phyloP scores from a whole-genome alignment of 345 rosid species.

The Lepidium africanum region DNA sequence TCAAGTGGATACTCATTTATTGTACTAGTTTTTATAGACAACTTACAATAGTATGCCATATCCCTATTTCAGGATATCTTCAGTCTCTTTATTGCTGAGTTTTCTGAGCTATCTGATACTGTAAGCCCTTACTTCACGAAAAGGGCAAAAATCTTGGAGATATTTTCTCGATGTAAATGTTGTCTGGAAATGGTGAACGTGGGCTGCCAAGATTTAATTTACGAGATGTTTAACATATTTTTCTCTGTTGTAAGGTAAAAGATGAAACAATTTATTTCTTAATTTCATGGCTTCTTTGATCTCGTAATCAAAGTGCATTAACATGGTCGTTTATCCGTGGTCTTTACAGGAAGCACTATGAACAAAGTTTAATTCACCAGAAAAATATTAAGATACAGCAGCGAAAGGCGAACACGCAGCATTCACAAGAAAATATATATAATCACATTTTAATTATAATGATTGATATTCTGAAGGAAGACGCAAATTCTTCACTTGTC shows the following conservation, averaged over 20 bases:
- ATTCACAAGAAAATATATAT: slow-evolving; percentile 40
- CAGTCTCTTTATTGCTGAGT: slow-evolving; percentile 48
- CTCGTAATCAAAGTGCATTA: slow-evolving; percentile 2
- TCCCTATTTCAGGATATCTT: slow-evolving; percentile 55
- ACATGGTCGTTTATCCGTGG: neutral
- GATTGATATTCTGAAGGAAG: slow-evolving; percentile 60
- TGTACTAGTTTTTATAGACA: slow-evolving; percentile 1
- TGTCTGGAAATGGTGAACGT: slow-evolving; percentile 71
- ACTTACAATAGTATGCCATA: neutral
- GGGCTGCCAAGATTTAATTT: slow-evolving; percentile 53
- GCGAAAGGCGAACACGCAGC: slow-evolving; percentile 21
- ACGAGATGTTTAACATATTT: slow-evolving; percentile 65
- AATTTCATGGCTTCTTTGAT: neutral
- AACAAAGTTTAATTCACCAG: slow-evolving; percentile 33
- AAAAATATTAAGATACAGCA: slow-evolving; percentile 15
- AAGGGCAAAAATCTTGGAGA: slow-evolving; percentile 82
- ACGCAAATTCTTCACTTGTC: slow-evolving; percentile 45
- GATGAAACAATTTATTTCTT: neutral
- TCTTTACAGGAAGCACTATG: slow-evolving; percentile 54
- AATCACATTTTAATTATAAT: slow-evolving; percentile 58
- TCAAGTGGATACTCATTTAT: neutral
- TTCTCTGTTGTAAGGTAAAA: slow-evolving; percentile 71
- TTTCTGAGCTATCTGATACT: slow-evolving; percentile 64
- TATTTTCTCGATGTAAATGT: slow-evolving; percentile 60
- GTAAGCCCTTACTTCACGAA: slow-evolving; percentile 60